Evolutionary conservation across 129 eudicot species (phyloP), one percentile per base, ranked within the genome.

Genomic region (Apium graveolens): DNA sequence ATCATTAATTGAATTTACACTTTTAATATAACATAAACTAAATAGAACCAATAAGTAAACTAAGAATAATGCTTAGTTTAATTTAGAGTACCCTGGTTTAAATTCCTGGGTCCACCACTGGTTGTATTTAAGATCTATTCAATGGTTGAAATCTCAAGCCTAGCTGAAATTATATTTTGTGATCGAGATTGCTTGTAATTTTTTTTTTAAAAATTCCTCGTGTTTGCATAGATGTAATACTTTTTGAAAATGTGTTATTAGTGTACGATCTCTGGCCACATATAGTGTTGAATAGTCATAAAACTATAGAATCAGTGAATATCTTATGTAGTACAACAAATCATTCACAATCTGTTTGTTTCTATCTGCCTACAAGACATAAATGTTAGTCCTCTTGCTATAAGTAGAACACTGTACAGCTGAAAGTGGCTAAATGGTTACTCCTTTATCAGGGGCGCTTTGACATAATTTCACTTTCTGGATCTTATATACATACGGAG

Each of bases 391-490:
- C 17, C 39, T 46, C 62, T 13, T 45, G 35, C n/a, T 29, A n/a
- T 55, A 74, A 74, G 24, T 49, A 21, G 16, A 31, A 44, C 41
- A 26, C 24, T 26, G 26, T 20, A 27, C 34, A 44, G 7, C 1
- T 74, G 26, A 37, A 74, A 37, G 70, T 60, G 34, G 14, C 10
- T 77, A 42, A n/a, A 31, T 76, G 72, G 44, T 55, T 81, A 68
- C 27, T 84, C 12, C 81, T 27, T 38, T 78, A 74, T 79, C 86
- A 92, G 97, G 97, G 97, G 9, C 91, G 86, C 51, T 89, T 92
- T 55, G 95, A 92, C 82, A 89, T 92, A 80, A 85, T 92, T 63
- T 86, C 95, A 7, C 87, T 92, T 27, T 83, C 82, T 70, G 97
- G 97, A 70, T 92, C 97, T 55, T 92, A 83, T 71, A 79, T 92